Evolutionary conservation across 345 rosid species (phyloP), one percentile per base, ranked within the genome.

Genomic region (Euphorbia lathyris): DNA sequence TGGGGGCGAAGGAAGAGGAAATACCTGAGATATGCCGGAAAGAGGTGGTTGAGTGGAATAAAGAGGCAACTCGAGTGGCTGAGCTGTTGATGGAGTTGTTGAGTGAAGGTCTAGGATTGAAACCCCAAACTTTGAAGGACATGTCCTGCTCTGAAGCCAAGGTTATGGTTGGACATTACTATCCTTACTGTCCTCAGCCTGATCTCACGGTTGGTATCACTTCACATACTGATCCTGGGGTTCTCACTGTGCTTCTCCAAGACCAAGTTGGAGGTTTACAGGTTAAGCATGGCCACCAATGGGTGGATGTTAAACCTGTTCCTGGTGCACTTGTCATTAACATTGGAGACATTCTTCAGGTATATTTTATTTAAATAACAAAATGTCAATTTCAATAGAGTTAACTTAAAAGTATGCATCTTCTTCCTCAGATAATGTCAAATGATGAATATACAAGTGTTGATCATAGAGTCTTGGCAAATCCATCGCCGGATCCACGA

Each of bases 161-260:
- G 75, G 0, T 53, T 16, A 76, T 86, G 87, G 81, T 74, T 40
- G 88, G 76, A 3, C 83, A 86, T 30, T 86, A 72, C 74, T 88
- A 86, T 47, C 88, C 87, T 0, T 34, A 38, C 38, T 88, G 90
- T 48, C 92, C 90, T 0, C 88, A 86, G 74, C 87, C 92, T 22
- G 82, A 86, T 69, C 80, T 82, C 1, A 88, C 86, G 1, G 65
- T 84, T 0, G 92, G 90, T 5, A 63, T 76, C 36, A 12, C 77
- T 6, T 65, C 86, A n/a, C 90, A 86, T 43, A 76, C 83, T 0
- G 88, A 88, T 68, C 84, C 88, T 0, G 86, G 81, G 38, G 82
- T 79, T 25, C 20, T 84, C 48, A 76, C 87, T 0, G 57, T 88
- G 65, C 40, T 86, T 69, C 67, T 83, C 38, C 90, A 86, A 62